A percentile compares a stretch with the other conserved stretches of the same genome.
phyloP scores from a whole-genome alignment of 2,329 filamentous ascomycete genomes.

The Emmonsiellopsis sp. region DNA sequence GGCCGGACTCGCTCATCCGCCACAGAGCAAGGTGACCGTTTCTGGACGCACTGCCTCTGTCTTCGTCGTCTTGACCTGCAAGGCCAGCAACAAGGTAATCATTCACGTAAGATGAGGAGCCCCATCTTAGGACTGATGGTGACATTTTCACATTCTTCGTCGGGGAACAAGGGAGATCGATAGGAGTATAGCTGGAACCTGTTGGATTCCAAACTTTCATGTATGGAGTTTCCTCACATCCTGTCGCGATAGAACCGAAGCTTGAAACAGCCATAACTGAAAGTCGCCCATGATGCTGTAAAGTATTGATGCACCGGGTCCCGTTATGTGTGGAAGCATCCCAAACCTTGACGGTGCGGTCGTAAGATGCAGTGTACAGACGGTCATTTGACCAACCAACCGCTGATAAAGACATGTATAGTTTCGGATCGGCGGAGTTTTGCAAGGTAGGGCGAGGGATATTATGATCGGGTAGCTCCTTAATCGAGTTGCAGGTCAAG shows the following conservation, averaged over 20 bases:
- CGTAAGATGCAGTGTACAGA: conserved; percentile 48
- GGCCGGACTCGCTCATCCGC: conserved; percentile 35
- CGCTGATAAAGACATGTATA: conserved; percentile 49
- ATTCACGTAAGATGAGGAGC: conserved; percentile 23
- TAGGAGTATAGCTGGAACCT: conserved; percentile 18
- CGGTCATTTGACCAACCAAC: conserved; percentile 42
- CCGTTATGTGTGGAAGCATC: conserved; percentile 22
- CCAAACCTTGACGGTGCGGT: conserved; percentile 50
- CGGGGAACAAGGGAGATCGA: conserved; percentile 7
- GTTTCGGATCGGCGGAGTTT: conserved; percentile 39
- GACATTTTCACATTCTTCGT: conserved; percentile 25
- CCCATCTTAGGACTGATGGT: conserved; percentile 42
- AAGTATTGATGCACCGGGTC: conserved; percentile 22
- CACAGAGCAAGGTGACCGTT: conserved; percentile 47
- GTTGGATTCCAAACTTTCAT: conserved; percentile 26
- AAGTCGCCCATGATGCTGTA: conserved; percentile 40
- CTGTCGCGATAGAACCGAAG: conserved; percentile 39
- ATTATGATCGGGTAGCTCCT: conserved; percentile 47
- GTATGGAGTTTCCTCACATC: conserved; percentile 25
- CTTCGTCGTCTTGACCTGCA: conserved; percentile 30
- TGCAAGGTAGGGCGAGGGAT: conserved; percentile 37
- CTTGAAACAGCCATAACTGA: conserved; percentile 41
- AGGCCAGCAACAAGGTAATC: conserved; percentile 48
- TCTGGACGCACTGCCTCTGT: conserved; percentile 23
- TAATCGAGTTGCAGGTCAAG: conserved; percentile 29